These are phyloP conservation scores for Neonectria sp. DNA, from an alignment of 2,329 filamentous ascomycete species.

Conservation along the genomic window DNA sequence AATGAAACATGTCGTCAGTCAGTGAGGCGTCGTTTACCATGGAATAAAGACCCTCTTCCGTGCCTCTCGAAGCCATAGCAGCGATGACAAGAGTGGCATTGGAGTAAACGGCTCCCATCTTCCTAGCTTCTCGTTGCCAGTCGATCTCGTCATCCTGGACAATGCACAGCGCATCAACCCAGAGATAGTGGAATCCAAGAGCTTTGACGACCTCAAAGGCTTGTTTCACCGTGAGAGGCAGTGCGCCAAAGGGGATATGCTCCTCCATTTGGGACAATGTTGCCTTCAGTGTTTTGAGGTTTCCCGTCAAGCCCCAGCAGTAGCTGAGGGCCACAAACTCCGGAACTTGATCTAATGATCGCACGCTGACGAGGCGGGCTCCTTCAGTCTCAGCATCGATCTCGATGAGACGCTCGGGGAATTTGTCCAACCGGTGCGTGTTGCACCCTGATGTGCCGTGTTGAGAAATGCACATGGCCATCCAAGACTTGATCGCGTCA, in stretches of 20 bases:
- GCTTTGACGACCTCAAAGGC: not conserved
- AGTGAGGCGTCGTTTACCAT: not conserved
- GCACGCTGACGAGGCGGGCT: not conserved
- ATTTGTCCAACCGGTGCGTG: not conserved
- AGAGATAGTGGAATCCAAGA: constrained; percentile 16
- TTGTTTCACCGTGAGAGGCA: constrained; percentile 16
- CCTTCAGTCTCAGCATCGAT: not conserved
- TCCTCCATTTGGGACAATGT: constrained; percentile 10
- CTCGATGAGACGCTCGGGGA: not conserved
- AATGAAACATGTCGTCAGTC: not conserved
- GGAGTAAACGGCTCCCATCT: constrained; percentile 28
- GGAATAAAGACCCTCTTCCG: not conserved
- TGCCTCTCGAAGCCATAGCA: not conserved
- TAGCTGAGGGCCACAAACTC: constrained; percentile 30
- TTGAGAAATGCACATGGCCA: not conserved
- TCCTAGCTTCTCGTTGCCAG: constrained; percentile 14
- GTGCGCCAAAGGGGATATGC: not conserved
- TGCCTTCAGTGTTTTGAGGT: constrained; percentile 16
- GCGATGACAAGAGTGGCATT: constrained; percentile 11
- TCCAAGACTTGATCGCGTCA: constrained; percentile 8
- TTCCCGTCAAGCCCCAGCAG: constrained; percentile 23
- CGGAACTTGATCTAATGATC: not conserved
- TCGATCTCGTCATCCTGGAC: constrained; percentile 21
- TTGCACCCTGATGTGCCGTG: not conserved
- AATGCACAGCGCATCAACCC: constrained; percentile 27